Base-by-base conservation (phyloP, 2,329 filamentous ascomycete species). In the Colletotrichum karsti region DNA sequence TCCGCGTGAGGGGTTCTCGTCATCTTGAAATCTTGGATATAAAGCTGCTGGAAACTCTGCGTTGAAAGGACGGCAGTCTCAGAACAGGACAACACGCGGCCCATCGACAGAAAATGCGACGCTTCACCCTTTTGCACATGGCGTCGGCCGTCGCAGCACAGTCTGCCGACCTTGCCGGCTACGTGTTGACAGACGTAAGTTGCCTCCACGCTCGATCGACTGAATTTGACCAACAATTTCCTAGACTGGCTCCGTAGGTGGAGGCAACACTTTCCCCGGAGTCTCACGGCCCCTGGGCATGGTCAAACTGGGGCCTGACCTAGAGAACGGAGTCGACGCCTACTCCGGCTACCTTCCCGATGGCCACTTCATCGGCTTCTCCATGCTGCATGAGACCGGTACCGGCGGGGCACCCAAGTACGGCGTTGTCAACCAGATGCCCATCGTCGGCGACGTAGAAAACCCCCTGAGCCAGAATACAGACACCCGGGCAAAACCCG, bases 381-480 rank as follows among this genome's bases (percentile, higher is more conserved):
- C 85, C 65, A 82, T 91, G 84, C 87, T 91, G 73, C 90, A 91
- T 71, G 89, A 91, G 74, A 87, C 86, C 68, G 90, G 90, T 3
- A 93, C 90, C 0, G 91, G 91, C 7, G 91, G 91, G 2, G 89
- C 88, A 2, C 89, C 91, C 1, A 92, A 92, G 75, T 93, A 92
- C 68, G 91, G 91, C 5, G 88, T 91, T 2, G 86, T 90, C 33
- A 81, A 87, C 2, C 88, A 90, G 76, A 82, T 90, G 76, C 89
- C 87, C 0, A 76, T 88, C 1, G 72, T 85, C 0, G 87, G 87
- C 0, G 74, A 74, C 15, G 76, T 89, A 44, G 72, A 71, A 7
- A 85, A 91, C 64, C 89, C 89, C 2, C 77, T 92, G 24, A 81
- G 78, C 5, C 84, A 87, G 69, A 79, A 87, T 69, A 80, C 87